Conservation (phyloP, 768 basidiomycete species). For the Clavaria fumosa region DNA sequence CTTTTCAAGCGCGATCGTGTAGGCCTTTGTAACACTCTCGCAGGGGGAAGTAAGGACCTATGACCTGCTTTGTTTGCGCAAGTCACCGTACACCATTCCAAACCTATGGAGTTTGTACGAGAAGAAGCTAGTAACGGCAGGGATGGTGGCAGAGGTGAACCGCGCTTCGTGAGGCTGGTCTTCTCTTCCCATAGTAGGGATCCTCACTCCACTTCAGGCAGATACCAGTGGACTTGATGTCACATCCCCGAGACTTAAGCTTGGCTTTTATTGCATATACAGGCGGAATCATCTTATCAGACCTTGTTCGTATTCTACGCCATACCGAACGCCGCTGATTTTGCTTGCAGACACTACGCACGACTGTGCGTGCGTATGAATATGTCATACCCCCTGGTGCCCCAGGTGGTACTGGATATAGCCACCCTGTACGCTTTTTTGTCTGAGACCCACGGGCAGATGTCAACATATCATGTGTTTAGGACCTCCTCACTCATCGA, state of each 20-base stretch:
- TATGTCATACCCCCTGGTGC: slow-evolving; percentile 64
- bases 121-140: slow-evolving; percentile 31
- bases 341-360: slow-evolving; percentile 27
- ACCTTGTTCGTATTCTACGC: slow-evolving; percentile 30
- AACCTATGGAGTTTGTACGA: slow-evolving; percentile 68
- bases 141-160: slow-evolving; percentile 21
- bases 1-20: slow-evolving; percentile 1
- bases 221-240: slow-evolving; percentile 42
- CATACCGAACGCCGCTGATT: neutral
- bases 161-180: slow-evolving; percentile 21
- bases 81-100: slow-evolving; percentile 53
- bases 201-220: slow-evolving; percentile 17
- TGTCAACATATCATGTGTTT: neutral
- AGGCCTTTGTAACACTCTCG: slow-evolving; percentile 34
- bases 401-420: slow-evolving; percentile 59
- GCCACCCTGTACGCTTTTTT: slow-evolving; percentile 27
- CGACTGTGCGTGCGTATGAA: slow-evolving; percentile 48
- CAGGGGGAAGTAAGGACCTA: slow-evolving; percentile 56
- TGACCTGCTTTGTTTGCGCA: slow-evolving; percentile 52
- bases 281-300: slow-evolving; percentile 48
- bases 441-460: neutral
- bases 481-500: slow-evolving; percentile 61
- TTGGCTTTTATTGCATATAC: slow-evolving; percentile 58
- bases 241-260: slow-evolving; percentile 63
- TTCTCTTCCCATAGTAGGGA: neutral